phyloP scores from a whole-genome alignment of 768 basidiomycete species.

The Amanita jacksonii region DNA sequence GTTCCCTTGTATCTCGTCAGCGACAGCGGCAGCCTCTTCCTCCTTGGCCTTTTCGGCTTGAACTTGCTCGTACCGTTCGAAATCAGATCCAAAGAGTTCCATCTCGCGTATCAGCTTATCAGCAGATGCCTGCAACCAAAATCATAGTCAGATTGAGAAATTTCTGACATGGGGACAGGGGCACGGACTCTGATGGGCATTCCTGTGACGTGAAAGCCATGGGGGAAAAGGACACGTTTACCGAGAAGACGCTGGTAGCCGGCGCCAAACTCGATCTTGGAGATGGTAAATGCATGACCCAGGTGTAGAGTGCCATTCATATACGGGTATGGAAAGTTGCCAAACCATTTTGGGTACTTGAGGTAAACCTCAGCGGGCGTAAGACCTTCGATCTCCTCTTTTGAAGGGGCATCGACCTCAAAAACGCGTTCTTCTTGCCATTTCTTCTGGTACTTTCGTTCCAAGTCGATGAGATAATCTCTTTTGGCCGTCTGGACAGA shows the following conservation, averaged over 20 bases:
- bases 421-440: slow-evolving; percentile 78
- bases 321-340: slow-evolving; percentile 93
- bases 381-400: slow-evolving; percentile 53
- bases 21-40: slow-evolving; percentile 30
- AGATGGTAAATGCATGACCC: slow-evolving; percentile 96
- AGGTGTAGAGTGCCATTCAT: slow-evolving; percentile 98
- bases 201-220: slow-evolving; percentile 95
- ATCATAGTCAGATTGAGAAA: not conserved
- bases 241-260: slow-evolving; percentile 95
- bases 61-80: slow-evolving; percentile 55
- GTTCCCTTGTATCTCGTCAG: too few species aligned
- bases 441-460: slow-evolving; percentile 73
- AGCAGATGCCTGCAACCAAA: slow-evolving; percentile 62
- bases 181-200: slow-evolving; percentile 94
- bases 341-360: slow-evolving; percentile 93
- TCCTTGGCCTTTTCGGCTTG: slow-evolving; percentile 37
- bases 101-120: slow-evolving; percentile 98
- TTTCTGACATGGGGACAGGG: not conserved
- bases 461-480: slow-evolving; percentile 76
- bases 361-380: slow-evolving; percentile 56
- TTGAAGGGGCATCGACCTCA: slow-evolving; percentile 73
- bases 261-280: slow-evolving; percentile 94
- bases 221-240: slow-evolving; percentile 92
- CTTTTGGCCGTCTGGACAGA: slow-evolving; percentile 80
- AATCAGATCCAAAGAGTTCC: slow-evolving; percentile 88